Conservation (phyloP, 2,329 filamentous ascomycete genomes). For the Chaetomium olivaceum region DNA sequence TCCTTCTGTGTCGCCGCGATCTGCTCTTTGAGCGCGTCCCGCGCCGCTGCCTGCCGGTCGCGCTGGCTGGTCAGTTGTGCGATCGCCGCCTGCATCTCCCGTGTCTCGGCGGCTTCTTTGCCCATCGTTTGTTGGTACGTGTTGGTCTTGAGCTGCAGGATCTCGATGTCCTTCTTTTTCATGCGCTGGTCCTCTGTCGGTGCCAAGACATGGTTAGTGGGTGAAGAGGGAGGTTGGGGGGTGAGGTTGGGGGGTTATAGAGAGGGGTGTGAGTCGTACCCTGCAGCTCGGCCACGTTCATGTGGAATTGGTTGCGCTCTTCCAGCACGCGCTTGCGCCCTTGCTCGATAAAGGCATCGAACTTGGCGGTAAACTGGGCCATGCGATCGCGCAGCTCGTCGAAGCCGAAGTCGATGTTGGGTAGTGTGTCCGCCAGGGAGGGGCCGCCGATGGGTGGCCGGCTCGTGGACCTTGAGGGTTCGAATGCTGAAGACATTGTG, state of each 20-base stretch:
- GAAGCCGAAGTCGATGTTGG: slow-evolving; percentile 92
- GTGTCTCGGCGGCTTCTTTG: slow-evolving; percentile 74
- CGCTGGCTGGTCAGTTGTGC: slow-evolving; percentile 59
- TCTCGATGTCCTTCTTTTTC: slow-evolving; percentile 85
- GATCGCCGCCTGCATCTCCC: slow-evolving; percentile 70
- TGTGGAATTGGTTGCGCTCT: slow-evolving; percentile 90
- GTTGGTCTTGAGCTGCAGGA: slow-evolving; percentile 69
- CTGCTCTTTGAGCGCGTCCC: slow-evolving; percentile 60
- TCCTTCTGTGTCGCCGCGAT: slow-evolving; percentile 68
- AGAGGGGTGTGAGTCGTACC: slow-evolving; percentile 55
- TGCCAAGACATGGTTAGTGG: background rate
- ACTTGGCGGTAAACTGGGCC: slow-evolving; percentile 85
- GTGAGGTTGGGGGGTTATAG: too few species aligned
- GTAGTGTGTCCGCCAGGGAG: slow-evolving; percentile 75
- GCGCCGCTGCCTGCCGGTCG: slow-evolving; percentile 58
- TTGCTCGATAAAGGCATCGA: slow-evolving; percentile 92
- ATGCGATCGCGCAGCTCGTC: slow-evolving; percentile 94
- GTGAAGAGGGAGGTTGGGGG: too few species aligned
- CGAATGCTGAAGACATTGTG: slow-evolving; percentile 62
- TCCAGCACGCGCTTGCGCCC: slow-evolving; percentile 87
- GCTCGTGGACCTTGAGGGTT: slow-evolving; percentile 68
- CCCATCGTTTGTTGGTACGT: slow-evolving; percentile 72
- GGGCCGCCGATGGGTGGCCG: slow-evolving; percentile 57
- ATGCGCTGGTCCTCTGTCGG: slow-evolving; percentile 86
- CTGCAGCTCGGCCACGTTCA: slow-evolving; percentile 85